Base-by-base conservation (phyloP, 2,329 filamentous ascomycete genomes). In the Pyrenochaeta sp. region DNA sequence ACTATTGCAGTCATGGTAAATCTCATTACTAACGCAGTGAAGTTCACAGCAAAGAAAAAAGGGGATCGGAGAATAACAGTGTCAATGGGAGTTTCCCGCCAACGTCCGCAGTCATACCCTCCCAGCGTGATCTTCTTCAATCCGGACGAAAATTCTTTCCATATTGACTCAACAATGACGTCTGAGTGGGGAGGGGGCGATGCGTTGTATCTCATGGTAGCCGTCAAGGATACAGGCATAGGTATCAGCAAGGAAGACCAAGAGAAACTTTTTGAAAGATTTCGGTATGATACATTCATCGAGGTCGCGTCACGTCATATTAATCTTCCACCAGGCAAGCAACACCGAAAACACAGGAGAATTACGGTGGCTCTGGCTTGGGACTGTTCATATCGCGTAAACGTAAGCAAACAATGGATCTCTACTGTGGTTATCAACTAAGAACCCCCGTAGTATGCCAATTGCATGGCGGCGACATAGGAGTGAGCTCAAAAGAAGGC, bases 1-100 rank as follows among this genome's bases (percentile, higher is more conserved):
- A 66, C 26, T 7, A 7, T 7, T 22, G 7, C 19, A 67, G 72
- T 78, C 3, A 42, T 77, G 30, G 67, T 72, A 21, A 72, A 72
- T 14, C 51, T 77, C 1, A 67, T 78, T 9, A 77, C 75, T 2
- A 77, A 77, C 36, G 71, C 73, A 0, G 73, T 78, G 41, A 78
- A 78, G 29, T 78, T 78, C 46, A 78, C 75, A 0, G 50, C 65
- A 2, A 69, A 63, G 40, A 72, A 74, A 42, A 58, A 70, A 3
- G 62, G 69, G 0, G 63, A 63, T 3, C 61, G 71, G 1, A 67
- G 68, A 10, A 74, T 78, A 24, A 71, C 60, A 0, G 68, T 78
- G 3, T 72, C 63, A 6, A 60, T 77, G 31, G 73, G 74, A 4
- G 74, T 73, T 13, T 65, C 65, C 1, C 13, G 42, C 4, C 49